A percentile compares a stretch with the other conserved stretches of the same genome.
Evolutionary conservation across 2,329 filamentous ascomycete species (phyloP).

Genomic region (Aureobasidium sp.): DNA sequence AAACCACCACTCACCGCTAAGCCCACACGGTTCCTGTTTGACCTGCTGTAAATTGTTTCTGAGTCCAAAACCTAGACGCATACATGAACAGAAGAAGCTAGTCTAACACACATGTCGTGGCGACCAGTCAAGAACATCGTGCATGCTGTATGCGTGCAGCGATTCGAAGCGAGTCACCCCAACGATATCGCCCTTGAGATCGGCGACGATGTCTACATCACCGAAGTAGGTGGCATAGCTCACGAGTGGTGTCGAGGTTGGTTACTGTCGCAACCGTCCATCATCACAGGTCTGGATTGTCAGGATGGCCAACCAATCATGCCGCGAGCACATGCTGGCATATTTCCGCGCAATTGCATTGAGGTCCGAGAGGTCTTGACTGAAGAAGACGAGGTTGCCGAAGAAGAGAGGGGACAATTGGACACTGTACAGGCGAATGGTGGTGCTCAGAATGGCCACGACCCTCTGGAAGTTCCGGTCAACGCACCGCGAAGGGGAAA

Average conservation of each 20-base stretch:
- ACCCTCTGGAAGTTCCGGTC: not conserved
- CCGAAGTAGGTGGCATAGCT: conserved; percentile 81
- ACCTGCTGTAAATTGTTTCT: not conserved
- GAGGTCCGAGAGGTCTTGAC: conserved; percentile 89
- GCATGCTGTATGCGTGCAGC: conserved; percentile 93
- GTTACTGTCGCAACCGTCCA: conserved; percentile 83
- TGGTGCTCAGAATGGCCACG: not conserved
- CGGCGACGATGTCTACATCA: conserved; percentile 97
- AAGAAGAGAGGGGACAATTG: conserved; percentile 15
- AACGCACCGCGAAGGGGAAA: not conserved
- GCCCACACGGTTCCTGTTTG: not conserved
- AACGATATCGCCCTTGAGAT: conserved; percentile 95
- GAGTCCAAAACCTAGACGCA: not conserved
- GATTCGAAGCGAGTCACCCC: conserved; percentile 77
- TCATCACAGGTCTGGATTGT: conserved; percentile 85
- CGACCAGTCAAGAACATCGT: conserved; percentile 92
- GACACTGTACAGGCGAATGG: not conserved
- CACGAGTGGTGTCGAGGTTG: conserved; percentile 94
- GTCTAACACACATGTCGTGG: conserved; percentile 69
- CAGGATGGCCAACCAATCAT: conserved; percentile 89
- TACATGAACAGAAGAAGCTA: conserved; percentile 8
- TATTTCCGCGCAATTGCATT: conserved; percentile 91
- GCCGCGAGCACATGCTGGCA: conserved; percentile 94
- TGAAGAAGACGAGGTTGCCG: conserved; percentile 41
- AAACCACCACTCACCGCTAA: not conserved